Evolutionary conservation across 148 eudicot species (phyloP).

Genomic region (Selenicereus undatus): DNA sequence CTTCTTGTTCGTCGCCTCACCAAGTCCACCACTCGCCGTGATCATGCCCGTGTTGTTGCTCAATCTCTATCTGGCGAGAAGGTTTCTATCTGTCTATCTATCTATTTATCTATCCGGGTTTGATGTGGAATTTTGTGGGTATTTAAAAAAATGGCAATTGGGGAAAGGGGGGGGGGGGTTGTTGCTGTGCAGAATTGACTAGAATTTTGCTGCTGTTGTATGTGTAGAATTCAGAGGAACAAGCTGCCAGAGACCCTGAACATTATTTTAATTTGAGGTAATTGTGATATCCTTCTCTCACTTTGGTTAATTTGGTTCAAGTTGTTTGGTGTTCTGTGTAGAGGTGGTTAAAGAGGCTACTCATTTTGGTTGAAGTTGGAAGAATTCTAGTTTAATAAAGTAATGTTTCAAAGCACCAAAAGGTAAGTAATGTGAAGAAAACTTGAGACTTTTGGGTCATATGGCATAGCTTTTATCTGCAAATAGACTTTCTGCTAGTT

Average conservation of each 20-base stretch:
- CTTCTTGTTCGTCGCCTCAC: slow-evolving; percentile 64
- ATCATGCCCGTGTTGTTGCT: slow-evolving; percentile 66
- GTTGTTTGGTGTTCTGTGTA: background rate
- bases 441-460: background rate
- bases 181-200: slow-evolving; percentile 14
- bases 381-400: background rate
- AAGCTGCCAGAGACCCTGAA: slow-evolving; percentile 85
- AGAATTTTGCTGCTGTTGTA: slow-evolving; percentile 25
- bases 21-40: slow-evolving; percentile 94
- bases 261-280: slow-evolving; percentile 91
- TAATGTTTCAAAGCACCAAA: background rate
- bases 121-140: background rate
- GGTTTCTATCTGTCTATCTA: slow-evolving; percentile 24
- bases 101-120: background rate
- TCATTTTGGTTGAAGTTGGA: background rate
- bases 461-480: background rate
- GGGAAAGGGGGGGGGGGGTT: background rate
- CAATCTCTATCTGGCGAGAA: slow-evolving; percentile 70
- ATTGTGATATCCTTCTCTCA: background rate
- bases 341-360: background rate
- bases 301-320: background rate
- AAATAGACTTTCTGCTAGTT: background rate
- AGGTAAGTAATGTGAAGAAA: background rate
- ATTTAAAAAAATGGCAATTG: background rate
- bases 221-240: slow-evolving; percentile 52